Base-by-base conservation (phyloP, 2,329 filamentous ascomycete species). In the Ceratocystis colombiana region DNA sequence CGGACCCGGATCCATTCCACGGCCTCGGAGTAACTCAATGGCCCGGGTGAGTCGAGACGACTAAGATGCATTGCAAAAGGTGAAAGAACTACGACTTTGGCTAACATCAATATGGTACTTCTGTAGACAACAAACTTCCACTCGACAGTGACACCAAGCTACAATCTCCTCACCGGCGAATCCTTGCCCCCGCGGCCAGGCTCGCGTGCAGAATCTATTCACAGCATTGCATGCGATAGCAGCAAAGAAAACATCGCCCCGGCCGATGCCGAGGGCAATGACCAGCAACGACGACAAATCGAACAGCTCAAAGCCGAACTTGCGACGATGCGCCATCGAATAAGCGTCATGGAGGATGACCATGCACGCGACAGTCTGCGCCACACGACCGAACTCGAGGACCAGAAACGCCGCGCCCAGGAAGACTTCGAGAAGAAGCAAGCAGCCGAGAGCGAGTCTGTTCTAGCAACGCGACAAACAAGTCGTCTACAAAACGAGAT, bases 221-320 rank as follows among this genome's bases (percentile, higher is more conserved):
- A 76, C 25, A 77, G 77, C 57, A 75, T 76, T n/a, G 84, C 82
- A 59, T 78, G 77, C 69, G 82, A 84, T 66, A 84, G 82, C 72
- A 82, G 76, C 68, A 85, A 83, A 71, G 84, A 83, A 72, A 85
- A 85, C 71, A 77, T 82, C 70, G 80, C 82, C 41, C 83, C 83
- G 0, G 77, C 80, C 0, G 83, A 84, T 67, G 79, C 79, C n/a
- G 80, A 84, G 67, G 79, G 81, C 66, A 83, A 84, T 72, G 83
- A 85, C 72, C 79, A 77, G 59, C 83, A 82, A 72, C 78, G 79
- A 62, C 80, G 77, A 66, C 78, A 78, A 45, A 83, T 82, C 68
- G 92, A 97, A 72, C 88, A 92, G 70, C 80, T 97, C 30, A 92
- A 93, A 72, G 90, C 93, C 1, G 90, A 96, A 75, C 80, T 97